Evolutionary conservation across 192 early-diverging fungal genomes (phyloP).

Genomic region (Backusella tuberculispora): DNA sequence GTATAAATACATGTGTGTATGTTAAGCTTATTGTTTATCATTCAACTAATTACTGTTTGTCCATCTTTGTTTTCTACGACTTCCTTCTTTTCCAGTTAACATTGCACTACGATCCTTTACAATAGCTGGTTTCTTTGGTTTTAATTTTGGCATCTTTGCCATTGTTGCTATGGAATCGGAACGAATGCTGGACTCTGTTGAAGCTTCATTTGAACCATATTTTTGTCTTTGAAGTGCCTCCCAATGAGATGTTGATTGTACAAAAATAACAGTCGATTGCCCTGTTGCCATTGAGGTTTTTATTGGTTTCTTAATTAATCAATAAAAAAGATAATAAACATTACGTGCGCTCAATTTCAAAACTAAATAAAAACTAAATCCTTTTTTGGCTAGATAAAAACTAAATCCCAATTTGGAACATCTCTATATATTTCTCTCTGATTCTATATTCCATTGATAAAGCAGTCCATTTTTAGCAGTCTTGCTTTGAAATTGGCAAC

Average conservation of each 20-base stretch:
- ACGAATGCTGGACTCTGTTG: background rate
- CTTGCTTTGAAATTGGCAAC: no score
- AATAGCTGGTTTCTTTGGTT: conserved; percentile 41
- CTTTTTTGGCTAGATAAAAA: no score
- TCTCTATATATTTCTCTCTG: no score
- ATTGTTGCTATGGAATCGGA: background rate
- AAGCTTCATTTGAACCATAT: background rate
- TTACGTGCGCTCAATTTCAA: no score
- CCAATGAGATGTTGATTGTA: conserved; percentile 23
- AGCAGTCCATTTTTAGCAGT: no score
- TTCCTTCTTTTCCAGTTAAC: conserved; percentile 51
- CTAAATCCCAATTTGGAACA: no score
- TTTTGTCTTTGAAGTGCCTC: conserved; percentile 14
- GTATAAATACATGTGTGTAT: background rate
- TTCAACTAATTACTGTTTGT: conserved; percentile 55
- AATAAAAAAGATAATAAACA: no score
- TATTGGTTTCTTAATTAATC: background rate
- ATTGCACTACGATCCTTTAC: conserved; percentile 49
- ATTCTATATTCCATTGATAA: no score
- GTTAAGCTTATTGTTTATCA: background rate
- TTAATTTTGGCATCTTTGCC: conserved; percentile 24
- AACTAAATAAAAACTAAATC: no score
- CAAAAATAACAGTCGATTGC: conserved; percentile 25
- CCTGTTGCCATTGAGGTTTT: background rate
- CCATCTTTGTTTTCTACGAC: conserved; percentile 51